Conservation (phyloP, 2,329 filamentous ascomycete species). For the Aureobasidium sp. region DNA sequence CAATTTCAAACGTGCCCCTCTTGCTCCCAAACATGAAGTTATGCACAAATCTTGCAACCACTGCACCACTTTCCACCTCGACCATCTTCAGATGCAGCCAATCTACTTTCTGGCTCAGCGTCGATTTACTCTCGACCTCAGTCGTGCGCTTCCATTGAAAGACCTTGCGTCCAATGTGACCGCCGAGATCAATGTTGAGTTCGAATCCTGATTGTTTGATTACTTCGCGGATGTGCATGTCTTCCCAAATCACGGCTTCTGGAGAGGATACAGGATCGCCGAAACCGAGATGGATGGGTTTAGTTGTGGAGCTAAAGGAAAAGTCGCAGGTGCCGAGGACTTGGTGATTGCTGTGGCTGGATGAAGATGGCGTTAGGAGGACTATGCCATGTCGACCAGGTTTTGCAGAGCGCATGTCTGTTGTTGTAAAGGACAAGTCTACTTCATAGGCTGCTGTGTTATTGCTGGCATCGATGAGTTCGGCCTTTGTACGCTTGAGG, state of each 20-base stretch:
- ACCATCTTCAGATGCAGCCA: neutral
- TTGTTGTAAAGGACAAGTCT: neutral
- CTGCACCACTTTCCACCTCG: neutral
- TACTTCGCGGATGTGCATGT: neutral
- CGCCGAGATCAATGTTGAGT: neutral
- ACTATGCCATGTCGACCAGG: neutral
- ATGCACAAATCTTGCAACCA: neutral
- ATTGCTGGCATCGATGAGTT: neutral
- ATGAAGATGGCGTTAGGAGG: neutral
- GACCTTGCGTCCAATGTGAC: neutral
- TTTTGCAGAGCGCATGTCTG: neutral
- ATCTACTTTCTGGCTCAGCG: neutral
- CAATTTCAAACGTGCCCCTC: neutral
- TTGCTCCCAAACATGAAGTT: neutral
- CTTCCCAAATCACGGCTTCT: neutral
- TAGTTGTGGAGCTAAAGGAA: neutral
- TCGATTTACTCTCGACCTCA: neutral
- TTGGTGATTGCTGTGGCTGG: neutral
- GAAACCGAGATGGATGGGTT: neutral
- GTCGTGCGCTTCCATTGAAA: conserved; percentile 4
- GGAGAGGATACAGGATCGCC: neutral
- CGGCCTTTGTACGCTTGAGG: neutral
- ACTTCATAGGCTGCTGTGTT: neutral
- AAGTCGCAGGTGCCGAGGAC: neutral
- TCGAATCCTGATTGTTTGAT: neutral